phyloP scores from a whole-genome alignment of 2,329 filamentous ascomycete genomes.

The Fusarium begoniae region DNA sequence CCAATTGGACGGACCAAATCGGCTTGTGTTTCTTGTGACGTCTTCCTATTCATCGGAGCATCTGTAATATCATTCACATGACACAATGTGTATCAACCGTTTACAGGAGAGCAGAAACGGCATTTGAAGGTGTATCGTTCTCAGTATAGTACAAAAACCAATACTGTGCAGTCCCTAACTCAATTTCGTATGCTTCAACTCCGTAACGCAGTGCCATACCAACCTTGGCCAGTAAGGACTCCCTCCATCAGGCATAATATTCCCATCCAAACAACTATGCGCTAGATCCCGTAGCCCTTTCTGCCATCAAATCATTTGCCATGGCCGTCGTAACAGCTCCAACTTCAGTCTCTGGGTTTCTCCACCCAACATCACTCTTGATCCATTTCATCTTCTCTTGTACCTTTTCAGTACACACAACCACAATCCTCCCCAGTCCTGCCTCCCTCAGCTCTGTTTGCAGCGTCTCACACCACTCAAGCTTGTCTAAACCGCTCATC shows the following conservation, averaged over 20 bases:
- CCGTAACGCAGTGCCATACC: not conserved
- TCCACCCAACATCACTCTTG: conserved; percentile 30
- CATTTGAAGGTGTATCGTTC: not conserved
- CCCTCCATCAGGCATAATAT: not conserved
- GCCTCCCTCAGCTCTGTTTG: conserved; percentile 41
- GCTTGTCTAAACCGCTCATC: conserved; percentile 46
- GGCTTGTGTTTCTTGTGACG: not conserved
- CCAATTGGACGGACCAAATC: not conserved
- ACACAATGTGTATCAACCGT: not conserved
- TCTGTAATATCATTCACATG: not conserved
- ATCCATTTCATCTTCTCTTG: conserved; percentile 41
- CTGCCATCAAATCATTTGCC: not conserved
- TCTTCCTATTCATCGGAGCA: not conserved
- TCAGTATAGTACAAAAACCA: not conserved
- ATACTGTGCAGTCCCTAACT: not conserved
- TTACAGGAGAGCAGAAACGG: not conserved
- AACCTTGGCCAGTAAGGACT: not conserved
- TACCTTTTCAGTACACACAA: conserved; percentile 42
- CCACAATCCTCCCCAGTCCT: conserved; percentile 19
- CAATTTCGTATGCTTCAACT: not conserved
- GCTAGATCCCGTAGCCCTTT: not conserved
- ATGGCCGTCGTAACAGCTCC: not conserved
- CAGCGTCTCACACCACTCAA: conserved; percentile 49
- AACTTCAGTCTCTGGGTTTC: conserved; percentile 6
- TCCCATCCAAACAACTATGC: not conserved